phyloP scores from a whole-genome alignment of 2,329 filamentous ascomycete genomes.

The Tolypocladium amazonense region DNA sequence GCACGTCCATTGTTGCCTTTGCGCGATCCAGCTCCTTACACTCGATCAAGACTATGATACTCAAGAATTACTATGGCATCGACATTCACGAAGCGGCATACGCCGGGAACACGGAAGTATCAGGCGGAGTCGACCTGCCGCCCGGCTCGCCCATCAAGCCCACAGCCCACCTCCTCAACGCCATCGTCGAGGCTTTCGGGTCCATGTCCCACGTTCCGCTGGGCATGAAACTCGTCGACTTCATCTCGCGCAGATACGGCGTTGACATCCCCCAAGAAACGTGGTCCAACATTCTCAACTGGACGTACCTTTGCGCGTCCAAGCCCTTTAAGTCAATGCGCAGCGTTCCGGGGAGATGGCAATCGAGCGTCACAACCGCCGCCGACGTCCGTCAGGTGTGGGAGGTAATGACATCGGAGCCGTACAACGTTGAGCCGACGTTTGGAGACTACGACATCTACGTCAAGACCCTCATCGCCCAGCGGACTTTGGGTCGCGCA shows the following conservation, averaged over 20 bases:
- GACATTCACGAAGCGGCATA: constrained; percentile 8
- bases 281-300: constrained; percentile 59
- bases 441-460: constrained; percentile 43
- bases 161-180: constrained; percentile 45
- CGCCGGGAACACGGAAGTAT: constrained; percentile 12
- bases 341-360: constrained; percentile 16
- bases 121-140: constrained; percentile 27
- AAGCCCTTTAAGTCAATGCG: constrained; percentile 27
- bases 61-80: constrained; percentile 19
- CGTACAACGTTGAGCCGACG: constrained; percentile 44
- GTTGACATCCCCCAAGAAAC: constrained; percentile 44
- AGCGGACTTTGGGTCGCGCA: constrained; percentile 16
- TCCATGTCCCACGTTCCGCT: constrained; percentile 50
- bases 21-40: constrained; percentile 24
- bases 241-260: constrained; percentile 48
- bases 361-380: constrained; percentile 22
- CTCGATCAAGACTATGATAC: constrained; percentile 22
- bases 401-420: constrained; percentile 46
- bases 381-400: constrained; percentile 43
- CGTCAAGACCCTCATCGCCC: constrained; percentile 26
- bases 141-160: constrained; percentile 46
- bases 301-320: constrained; percentile 48
- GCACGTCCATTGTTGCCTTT: constrained; percentile 30
- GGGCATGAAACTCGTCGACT: constrained; percentile 50
- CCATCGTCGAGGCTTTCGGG: constrained; percentile 60